Percentiles rank a stretch among this genome's conserved stretches.
phyloP scores from a whole-genome alignment of 495 filamentous ascomycete genomes.

The Trichocladium antarcticum region DNA sequence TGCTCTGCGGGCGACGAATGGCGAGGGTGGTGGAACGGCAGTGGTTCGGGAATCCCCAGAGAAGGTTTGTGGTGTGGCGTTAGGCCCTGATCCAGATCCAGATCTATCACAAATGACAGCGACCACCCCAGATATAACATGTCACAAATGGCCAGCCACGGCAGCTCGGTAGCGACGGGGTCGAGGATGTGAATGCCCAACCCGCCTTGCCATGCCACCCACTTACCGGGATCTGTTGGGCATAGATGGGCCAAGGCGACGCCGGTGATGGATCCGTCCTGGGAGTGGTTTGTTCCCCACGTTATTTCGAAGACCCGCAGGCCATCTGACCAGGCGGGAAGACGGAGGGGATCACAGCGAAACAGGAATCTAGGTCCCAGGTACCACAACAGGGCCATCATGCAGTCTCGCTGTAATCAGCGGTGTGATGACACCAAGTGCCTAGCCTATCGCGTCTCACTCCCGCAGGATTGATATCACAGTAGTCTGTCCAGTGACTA shows the following conservation, averaged over 20 bases:
- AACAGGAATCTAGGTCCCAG: not conserved
- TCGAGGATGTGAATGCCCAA: not conserved
- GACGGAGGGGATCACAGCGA: too few relatives aligned
- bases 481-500: too few relatives aligned
- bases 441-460: too few relatives aligned
- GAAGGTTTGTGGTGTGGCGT: not conserved
- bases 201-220: not conserved
- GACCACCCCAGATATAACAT: conserved; percentile 7
- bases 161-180: not conserved
- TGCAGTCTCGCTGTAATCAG: too few relatives aligned
- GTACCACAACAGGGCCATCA: too few relatives aligned
- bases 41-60: not conserved
- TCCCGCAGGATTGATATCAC: too few relatives aligned
- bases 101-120: conserved; percentile 19
- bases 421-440: too few relatives aligned
- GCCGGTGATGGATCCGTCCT: not conserved
- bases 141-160: not conserved
- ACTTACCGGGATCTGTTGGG: not conserved
- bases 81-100: not conserved
- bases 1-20: not conserved
- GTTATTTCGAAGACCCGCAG: not conserved
- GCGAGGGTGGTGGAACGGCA: not conserved
- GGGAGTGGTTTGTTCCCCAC: not conserved
- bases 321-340: not conserved
- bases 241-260: not conserved